Evolutionary conservation across 331 rosid genomes (phyloP), one percentile per base, ranked within the genome.

Genomic region (Quercus lobata): DNA sequence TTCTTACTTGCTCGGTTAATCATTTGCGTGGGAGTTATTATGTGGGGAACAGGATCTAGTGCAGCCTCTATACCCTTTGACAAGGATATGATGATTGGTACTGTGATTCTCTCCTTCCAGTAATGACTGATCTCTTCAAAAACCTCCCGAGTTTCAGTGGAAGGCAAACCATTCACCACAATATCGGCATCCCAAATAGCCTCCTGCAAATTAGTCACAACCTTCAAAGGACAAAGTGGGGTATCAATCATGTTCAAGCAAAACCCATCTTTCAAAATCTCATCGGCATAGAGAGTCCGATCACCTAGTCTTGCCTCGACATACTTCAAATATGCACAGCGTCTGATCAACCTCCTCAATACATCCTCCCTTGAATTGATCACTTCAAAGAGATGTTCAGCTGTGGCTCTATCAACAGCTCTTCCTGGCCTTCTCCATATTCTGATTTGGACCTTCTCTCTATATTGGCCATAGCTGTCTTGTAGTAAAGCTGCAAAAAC

Each of bases 141-240:
- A 73, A 92, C 89, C 89, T 88, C 98, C 1, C 85, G 74, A 3
- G 97, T 91, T 72, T 94, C 98, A 15, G 98, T 94, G 12, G 98
- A 94, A 73, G 98, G 98, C 90, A 94, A 79, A 24, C 97, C 97
- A 86, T 94, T 94, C 21, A 94, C 91, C 21, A 94, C 95, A 71
- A 94, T 84, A 82, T 94, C 97, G 10, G 98, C 98, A 86, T 94
- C 97, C 98, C 97, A 94, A 83, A 94, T 93, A 60, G 98, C 98
- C 76, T 94, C 98, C 84, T 94, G 98, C 95, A 94, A 86, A 79
- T 92, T 94, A 5, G 97, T 91, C 19, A 94, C 97, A 19, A 94
- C 98, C 80, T 94, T 94, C 90, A 94, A 81, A 2, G 94, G 98
- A 80, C 97, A 92, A 74, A 94, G 89, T 30, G 98, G 98, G 5